Conservation (phyloP, 1,284 basidiomycete genomes). For the Microbotryum silenes-acaulis region DNA sequence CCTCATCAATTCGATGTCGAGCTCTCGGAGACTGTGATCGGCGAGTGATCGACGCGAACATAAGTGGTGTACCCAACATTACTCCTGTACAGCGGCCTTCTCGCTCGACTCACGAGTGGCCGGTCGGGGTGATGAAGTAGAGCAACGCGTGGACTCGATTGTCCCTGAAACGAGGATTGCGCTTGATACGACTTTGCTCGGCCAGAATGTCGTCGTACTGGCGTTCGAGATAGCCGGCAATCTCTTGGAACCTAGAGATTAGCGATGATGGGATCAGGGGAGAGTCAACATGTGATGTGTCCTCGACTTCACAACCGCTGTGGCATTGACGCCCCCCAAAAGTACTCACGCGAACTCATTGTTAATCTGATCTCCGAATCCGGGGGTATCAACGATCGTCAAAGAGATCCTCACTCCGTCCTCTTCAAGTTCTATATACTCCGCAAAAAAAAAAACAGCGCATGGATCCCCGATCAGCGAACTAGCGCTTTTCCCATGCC, state of each 20-base stretch:
- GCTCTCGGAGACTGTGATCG: constrained; percentile 69
- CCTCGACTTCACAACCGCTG: background rate
- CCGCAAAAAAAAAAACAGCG: background rate
- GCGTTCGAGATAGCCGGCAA: constrained; percentile 89
- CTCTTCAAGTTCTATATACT: constrained; percentile 80
- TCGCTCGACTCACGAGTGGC: constrained; percentile 55
- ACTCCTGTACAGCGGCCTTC: no score
- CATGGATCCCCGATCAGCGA: background rate
- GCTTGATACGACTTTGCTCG: constrained; percentile 97
- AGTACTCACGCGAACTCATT: constrained; percentile 85
- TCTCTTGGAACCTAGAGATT: constrained; percentile 74
- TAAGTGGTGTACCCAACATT: no score
- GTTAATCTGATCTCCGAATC: constrained; percentile 97
- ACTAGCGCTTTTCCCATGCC: no score
- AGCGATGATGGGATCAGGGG: background rate
- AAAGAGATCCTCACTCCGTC: constrained; percentile 95
- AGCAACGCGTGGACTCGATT: constrained; percentile 88
- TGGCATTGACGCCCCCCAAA: background rate
- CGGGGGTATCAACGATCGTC: constrained; percentile 96
- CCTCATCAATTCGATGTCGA: constrained; percentile 97
- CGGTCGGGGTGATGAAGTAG: constrained; percentile 93
- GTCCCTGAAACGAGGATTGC: constrained; percentile 97
- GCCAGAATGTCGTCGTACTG: constrained; percentile 99
- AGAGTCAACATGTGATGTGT: background rate
- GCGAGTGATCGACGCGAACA: background rate